Percentiles rank a stretch among this genome's conserved stretches.
phyloP scores from a whole-genome alignment of 345 rosid species.

The Eucalyptus brandiana region DNA sequence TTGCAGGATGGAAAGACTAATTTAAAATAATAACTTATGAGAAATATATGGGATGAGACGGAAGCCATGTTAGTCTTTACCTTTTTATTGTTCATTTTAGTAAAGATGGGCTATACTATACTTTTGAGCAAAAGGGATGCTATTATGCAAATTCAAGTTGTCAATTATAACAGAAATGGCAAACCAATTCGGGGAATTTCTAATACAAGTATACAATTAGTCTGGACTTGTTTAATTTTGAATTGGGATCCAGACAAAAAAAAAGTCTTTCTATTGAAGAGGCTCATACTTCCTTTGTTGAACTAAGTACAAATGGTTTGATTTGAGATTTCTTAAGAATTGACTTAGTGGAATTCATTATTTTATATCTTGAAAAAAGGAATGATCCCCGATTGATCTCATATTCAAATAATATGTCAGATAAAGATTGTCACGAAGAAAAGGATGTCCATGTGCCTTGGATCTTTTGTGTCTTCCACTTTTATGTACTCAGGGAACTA shows the following conservation, averaged over 20 bases:
- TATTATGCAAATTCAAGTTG: neutral
- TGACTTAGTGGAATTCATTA: neutral
- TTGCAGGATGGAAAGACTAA: neutral
- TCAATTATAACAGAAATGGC: neutral
- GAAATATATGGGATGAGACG: neutral
- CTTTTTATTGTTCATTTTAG: neutral
- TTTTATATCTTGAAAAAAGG: accelerated
- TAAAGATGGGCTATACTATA: neutral
- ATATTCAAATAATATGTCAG: neutral
- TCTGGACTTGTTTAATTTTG: too few species aligned
- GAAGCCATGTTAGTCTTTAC: neutral
- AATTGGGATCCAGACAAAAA: too few species aligned
- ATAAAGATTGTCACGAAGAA: neutral
- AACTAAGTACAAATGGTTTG: neutral
- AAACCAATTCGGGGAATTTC: too few species aligned
- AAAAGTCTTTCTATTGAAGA: too few species aligned
- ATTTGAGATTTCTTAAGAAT: neutral
- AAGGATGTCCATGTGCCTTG: neutral
- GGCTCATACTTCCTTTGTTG: neutral
- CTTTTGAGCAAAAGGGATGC: neutral
- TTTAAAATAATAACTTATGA: neutral
- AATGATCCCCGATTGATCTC: neutral
- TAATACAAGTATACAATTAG: too few species aligned
- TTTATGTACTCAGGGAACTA: neutral
- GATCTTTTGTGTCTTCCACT: neutral